phyloP scores from a whole-genome alignment of 352 stramenopile species.

The Globisporangium parvum region DNA sequence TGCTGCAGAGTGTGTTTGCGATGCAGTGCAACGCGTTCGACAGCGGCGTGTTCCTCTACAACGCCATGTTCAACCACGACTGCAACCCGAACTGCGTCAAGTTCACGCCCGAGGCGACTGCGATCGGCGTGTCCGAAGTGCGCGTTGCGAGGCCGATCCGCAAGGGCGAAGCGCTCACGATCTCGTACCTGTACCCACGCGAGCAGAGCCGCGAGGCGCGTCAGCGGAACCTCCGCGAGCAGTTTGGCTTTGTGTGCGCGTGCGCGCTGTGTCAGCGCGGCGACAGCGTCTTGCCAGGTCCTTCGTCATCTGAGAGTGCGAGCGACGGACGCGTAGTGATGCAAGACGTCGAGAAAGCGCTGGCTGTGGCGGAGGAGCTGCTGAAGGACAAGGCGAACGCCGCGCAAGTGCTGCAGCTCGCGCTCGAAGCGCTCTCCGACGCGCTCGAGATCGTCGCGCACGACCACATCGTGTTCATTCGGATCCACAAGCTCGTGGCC shows the following conservation, averaged over 20 bases:
- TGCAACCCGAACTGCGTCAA: conserved; percentile 95
- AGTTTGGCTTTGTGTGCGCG: conserved; percentile 89
- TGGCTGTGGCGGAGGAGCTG: conserved; percentile 52
- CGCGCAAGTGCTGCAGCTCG: conserved; percentile 50
- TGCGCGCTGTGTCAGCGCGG: conserved; percentile 64
- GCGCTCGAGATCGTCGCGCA: conserved; percentile 77
- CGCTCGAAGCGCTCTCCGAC: conserved; percentile 77
- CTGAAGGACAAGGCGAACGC: conserved; percentile 45
- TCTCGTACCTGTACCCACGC: conserved; percentile 91
- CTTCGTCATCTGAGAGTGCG: conserved; percentile 18
- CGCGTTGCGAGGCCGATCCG: conserved; percentile 78
- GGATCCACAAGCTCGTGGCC: conserved; percentile 88
- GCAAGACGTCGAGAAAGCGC: conserved; percentile 57
- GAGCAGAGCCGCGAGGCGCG: conserved; percentile 83
- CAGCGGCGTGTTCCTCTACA: conserved; percentile 91
- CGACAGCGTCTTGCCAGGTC: conserved; percentile 57
- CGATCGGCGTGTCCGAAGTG: conserved; percentile 83
- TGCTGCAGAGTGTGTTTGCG: conserved; percentile 85
- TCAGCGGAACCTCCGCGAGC: conserved; percentile 78
- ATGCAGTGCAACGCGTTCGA: conserved; percentile 94
- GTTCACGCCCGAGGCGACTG: conserved; percentile 64
- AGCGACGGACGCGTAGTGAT: conserved; percentile 22
- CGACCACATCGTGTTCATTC: conserved; percentile 86
- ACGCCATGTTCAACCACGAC: conserved; percentile 94
- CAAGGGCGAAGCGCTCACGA: conserved; percentile 88